Evolutionary conservation across 2,329 filamentous ascomycete species (phyloP).

Genomic region (Colletotrichum sp.): DNA sequence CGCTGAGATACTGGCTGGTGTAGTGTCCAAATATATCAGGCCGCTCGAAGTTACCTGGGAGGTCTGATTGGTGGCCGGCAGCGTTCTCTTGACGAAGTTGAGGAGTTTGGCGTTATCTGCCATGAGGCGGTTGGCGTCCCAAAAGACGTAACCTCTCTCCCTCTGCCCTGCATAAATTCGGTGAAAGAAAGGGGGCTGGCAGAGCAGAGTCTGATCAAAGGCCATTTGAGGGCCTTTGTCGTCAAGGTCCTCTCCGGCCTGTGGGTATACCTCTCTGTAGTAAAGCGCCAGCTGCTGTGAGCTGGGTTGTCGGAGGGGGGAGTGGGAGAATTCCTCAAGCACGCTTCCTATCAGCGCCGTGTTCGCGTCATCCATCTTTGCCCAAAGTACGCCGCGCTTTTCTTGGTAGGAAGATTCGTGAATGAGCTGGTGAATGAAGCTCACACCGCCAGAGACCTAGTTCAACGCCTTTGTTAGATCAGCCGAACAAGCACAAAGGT

Average conservation of each 20-base stretch:
- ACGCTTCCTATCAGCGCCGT: no score
- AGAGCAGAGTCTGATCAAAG: neutral
- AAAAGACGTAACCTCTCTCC: neutral
- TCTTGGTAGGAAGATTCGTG: neutral
- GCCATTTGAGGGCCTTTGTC: neutral
- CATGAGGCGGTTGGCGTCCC: neutral
- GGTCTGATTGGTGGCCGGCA: neutral
- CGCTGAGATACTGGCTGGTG: neutral
- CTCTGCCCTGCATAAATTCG: neutral
- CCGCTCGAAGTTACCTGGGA: rapidly evolving
- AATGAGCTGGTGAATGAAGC: neutral
- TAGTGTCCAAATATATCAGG: neutral
- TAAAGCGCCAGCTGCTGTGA: neutral
- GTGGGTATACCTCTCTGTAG: neutral
- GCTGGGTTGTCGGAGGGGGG: neutral
- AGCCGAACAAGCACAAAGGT: neutral
- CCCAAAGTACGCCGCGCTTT: neutral
- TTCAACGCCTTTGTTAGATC: neutral
- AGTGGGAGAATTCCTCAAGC: neutral
- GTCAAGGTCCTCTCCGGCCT: neutral
- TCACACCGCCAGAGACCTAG: neutral
- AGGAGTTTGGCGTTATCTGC: neutral
- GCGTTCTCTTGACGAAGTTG: neutral
- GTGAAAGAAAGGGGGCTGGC: neutral
- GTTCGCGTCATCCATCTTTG: no score